These are phyloP conservation scores for Cochlearia excelsa DNA, from an alignment of 345 rosid species.

Conservation along the genomic window DNA sequence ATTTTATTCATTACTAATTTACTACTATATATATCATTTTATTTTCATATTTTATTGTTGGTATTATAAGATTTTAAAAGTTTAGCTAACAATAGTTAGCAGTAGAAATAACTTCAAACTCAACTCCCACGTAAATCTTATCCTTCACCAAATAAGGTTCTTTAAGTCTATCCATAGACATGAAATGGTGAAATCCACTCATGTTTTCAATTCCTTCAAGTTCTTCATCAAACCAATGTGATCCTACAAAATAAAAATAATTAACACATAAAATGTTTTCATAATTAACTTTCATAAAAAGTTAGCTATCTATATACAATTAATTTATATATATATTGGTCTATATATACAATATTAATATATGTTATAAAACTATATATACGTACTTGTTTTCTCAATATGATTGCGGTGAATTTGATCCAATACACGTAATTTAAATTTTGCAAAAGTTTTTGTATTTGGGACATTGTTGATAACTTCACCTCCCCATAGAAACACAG, in stretches of 20 bases:
- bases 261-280: too few relatives aligned
- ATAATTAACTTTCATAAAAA: too few relatives aligned
- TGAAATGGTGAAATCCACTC: slow-evolving; percentile 14
- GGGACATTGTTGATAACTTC: slow-evolving; percentile 20
- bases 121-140: slow-evolving; percentile 31
- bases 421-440: slow-evolving; percentile 21
- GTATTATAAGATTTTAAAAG: too few relatives aligned
- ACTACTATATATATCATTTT: too few relatives aligned
- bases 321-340: too few relatives aligned
- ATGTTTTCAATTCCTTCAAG: neutral
- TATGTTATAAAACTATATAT: too few relatives aligned
- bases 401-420: slow-evolving; percentile 19
- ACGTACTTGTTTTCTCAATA: slow-evolving; percentile 13
- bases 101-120: slow-evolving; percentile 23
- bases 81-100: slow-evolving; percentile 6
- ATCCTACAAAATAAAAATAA: neutral
- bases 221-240: slow-evolving; percentile 1
- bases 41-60: too few relatives aligned
- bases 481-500: slow-evolving; percentile 21
- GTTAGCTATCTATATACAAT: neutral
- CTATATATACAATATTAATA: too few relatives aligned
- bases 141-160: slow-evolving; percentile 27
- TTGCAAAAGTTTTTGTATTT: neutral
- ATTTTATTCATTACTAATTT: too few relatives aligned
- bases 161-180: slow-evolving; percentile 18